phyloP scores from a whole-genome alignment of 768 basidiomycete genomes.

The Holtermanniella nyarrowii region DNA sequence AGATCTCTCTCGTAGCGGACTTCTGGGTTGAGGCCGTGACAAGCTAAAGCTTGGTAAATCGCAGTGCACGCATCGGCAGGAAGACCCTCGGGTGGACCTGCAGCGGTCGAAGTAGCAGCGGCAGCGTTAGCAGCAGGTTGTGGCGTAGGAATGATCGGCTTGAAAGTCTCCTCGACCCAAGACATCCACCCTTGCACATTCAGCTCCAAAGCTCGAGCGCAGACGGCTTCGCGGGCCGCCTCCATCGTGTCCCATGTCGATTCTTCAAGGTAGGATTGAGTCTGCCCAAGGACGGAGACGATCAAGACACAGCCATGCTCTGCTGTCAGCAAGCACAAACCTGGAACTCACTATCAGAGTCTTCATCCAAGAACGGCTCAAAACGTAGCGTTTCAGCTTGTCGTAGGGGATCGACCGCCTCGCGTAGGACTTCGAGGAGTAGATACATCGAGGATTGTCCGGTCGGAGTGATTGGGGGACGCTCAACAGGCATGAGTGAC shows the following conservation, averaged over 20 bases:
- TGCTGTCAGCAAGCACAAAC: background rate
- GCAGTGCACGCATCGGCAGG: background rate
- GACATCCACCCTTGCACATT: slow-evolving; percentile 11
- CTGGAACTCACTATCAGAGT: background rate
- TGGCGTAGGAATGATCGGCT: background rate
- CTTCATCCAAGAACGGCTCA: background rate
- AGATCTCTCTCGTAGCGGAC: background rate
- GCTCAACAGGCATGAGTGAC: background rate
- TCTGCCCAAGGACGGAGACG: background rate
- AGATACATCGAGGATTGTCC: background rate
- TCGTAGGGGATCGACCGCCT: background rate
- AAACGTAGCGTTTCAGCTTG: background rate
- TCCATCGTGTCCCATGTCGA: background rate
- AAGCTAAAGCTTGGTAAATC: background rate
- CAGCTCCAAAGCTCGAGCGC: slow-evolving; percentile 8
- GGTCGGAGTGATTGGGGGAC: background rate
- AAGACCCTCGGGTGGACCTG: background rate
- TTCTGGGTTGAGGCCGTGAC: background rate
- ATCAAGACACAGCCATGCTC: slow-evolving; percentile 6
- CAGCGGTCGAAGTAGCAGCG: too few species aligned
- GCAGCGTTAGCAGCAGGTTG: too few species aligned
- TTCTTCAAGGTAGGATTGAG: slow-evolving; percentile 5
- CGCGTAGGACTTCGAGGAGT: background rate
- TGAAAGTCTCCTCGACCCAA: slow-evolving; percentile 7
- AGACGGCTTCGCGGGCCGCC: slow-evolving; percentile 10